A percentile compares a stretch with the other conserved stretches of the same genome.
Conservation (phyloP, 148 eudicot species). For the Heliosperma pusillum region DNA sequence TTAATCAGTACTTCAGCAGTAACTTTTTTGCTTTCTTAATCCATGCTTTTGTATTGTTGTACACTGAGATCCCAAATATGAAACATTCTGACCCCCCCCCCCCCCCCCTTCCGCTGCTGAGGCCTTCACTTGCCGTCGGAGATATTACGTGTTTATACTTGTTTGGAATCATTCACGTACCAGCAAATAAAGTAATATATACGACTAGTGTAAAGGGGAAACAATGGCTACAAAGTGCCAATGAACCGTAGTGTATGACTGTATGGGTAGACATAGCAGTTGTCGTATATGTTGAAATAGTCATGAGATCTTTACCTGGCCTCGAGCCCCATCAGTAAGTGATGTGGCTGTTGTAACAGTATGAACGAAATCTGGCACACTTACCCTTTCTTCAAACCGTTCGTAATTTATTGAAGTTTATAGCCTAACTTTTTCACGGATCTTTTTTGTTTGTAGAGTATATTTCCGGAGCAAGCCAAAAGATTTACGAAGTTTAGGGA, state of each 20-base stretch:
- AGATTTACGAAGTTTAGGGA: conserved; percentile 93
- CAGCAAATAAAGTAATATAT: background rate
- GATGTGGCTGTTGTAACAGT: background rate
- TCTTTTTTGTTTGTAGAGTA: conserved; percentile 55
- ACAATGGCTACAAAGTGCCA: background rate
- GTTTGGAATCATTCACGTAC: background rate
- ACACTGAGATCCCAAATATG: background rate
- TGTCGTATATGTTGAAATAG: background rate
- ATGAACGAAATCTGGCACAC: background rate
- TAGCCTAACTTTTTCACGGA: conserved; percentile 11
- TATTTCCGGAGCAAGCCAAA: conserved; percentile 78
- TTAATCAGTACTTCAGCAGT: conserved; percentile 4
- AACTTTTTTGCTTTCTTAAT: conserved; percentile 8
- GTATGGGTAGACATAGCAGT: background rate
- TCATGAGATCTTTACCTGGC: conserved; percentile 1
- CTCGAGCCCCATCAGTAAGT: background rate
- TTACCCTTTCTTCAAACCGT: background rate
- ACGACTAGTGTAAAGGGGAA: conserved; percentile 2
- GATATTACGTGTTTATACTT: background rate
- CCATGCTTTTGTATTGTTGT: conserved; percentile 4
- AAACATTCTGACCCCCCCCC: background rate
- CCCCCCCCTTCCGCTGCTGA: background rate
- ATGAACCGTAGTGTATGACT: background rate
- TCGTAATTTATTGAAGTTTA: background rate
- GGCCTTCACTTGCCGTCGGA: background rate